phyloP scores from a whole-genome alignment of 345 rosid species.

The Kernera saxatilis region DNA sequence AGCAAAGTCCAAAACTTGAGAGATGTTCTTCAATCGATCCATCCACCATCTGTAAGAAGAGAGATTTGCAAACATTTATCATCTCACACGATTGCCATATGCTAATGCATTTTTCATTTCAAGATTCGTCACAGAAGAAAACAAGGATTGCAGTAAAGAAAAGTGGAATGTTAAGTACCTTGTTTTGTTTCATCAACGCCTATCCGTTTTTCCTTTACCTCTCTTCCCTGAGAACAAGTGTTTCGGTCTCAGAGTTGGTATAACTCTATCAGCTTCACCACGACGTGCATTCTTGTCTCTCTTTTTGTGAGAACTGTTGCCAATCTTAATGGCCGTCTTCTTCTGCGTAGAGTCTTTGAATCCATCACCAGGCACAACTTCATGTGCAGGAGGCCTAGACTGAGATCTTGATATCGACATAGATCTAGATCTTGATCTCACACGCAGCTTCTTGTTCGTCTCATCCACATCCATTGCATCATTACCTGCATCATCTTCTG shows the following conservation, averaged over 20 bases:
- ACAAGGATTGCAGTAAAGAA: background rate
- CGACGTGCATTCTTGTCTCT: conserved; percentile 84
- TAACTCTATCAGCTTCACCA: conserved; percentile 78
- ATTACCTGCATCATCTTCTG: conserved; percentile 27
- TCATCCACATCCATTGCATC: conserved; percentile 53
- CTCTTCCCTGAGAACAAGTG: conserved; percentile 75
- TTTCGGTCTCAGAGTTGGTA: conserved; percentile 59
- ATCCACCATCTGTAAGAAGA: conserved; percentile 13
- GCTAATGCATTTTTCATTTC: background rate
- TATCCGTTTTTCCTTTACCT: conserved; percentile 65
- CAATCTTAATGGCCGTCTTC: conserved; percentile 41
- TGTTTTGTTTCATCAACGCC: conserved; percentile 41
- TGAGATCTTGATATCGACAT: conserved; percentile 45
- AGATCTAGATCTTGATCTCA: conserved; percentile 34
- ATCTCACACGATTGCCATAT: background rate
- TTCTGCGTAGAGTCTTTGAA: conserved; percentile 76
- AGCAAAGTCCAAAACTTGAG: conserved; percentile 20
- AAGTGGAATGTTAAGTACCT: conserved; percentile 2
- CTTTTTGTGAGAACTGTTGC: conserved; percentile 50
- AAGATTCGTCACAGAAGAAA: background rate
- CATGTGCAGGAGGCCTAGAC: conserved; percentile 62
- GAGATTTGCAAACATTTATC: background rate
- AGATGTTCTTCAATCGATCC: conserved; percentile 3
- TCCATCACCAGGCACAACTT: conserved; percentile 86
- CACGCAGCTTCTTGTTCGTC: conserved; percentile 46